Evolutionary conservation across 2,329 filamentous ascomycete species (phyloP).

Genomic region (Phialocephala sp.): DNA sequence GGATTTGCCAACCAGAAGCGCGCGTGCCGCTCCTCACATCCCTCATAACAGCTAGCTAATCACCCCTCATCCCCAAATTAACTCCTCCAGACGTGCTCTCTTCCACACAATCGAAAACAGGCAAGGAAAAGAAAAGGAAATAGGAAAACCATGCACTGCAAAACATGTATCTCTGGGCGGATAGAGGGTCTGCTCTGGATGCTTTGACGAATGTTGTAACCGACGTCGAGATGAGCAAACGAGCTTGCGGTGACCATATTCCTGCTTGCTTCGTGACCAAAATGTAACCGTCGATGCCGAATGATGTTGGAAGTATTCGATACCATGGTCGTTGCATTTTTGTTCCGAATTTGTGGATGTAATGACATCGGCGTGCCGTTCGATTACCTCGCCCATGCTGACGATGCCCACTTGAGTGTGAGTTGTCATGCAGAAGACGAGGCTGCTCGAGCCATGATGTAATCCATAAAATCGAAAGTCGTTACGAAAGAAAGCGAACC

Average conservation of each 20-base stretch:
- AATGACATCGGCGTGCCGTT: constrained; percentile 45
- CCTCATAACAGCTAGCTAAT: constrained; percentile 4
- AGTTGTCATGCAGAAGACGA: constrained; percentile 40
- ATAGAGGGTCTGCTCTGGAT: constrained; percentile 41
- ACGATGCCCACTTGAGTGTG: constrained; percentile 34
- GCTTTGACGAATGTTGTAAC: constrained; percentile 28
- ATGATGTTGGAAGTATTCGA: constrained; percentile 29
- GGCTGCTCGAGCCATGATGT: constrained; percentile 44
- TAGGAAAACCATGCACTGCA: constrained; percentile 34
- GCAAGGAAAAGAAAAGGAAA: constrained; percentile 34
- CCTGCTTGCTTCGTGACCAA: constrained; percentile 34
- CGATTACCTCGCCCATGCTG: constrained; percentile 39
- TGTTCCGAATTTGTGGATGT: constrained; percentile 37
- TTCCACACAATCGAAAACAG: constrained; percentile 33
- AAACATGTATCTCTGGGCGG: constrained; percentile 35
- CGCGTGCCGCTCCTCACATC: constrained; percentile 25
- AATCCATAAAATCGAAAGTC: constrained; percentile 41
- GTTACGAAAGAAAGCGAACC: constrained; percentile 41
- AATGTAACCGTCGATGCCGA: constrained; percentile 35
- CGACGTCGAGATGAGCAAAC: constrained; percentile 33
- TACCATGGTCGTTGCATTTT: constrained; percentile 32
- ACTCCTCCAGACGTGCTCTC: constrained; percentile 37
- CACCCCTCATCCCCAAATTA: constrained; percentile 22
- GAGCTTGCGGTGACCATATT: constrained; percentile 41
- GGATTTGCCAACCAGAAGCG: constrained; percentile 17